phyloP scores from a whole-genome alignment of 805 yeast genomes.

The Debaryomyces castellii region DNA sequence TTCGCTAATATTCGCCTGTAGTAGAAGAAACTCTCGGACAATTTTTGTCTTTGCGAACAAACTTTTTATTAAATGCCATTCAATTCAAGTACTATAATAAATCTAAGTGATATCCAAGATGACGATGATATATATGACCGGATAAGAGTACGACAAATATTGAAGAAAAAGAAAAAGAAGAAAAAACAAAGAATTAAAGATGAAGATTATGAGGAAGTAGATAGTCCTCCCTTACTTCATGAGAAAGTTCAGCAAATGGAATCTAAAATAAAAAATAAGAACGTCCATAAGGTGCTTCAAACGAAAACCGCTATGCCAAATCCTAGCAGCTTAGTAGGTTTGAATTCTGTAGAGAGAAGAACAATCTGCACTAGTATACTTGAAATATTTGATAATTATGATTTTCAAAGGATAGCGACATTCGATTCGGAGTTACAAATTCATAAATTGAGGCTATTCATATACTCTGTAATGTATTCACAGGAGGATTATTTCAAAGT shows the following conservation, averaged over 20 bases:
- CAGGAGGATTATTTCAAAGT: constrained; percentile 11
- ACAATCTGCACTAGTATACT: not conserved
- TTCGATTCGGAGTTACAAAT: not conserved
- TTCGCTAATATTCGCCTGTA: too few species aligned
- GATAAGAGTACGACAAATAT: constrained; percentile 7
- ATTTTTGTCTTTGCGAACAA: not conserved
- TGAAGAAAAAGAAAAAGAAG: constrained; percentile 5
- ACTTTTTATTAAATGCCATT: too few species aligned
- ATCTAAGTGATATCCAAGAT: constrained; percentile 8
- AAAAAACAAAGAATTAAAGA: not conserved
- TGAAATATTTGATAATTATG: constrained; percentile 1
- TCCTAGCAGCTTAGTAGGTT: too few species aligned
- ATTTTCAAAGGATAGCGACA: not conserved
- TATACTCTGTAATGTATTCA: constrained; percentile 9
- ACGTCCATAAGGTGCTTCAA: too few species aligned
- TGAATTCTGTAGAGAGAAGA: not conserved
- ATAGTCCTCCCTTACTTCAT: constrained; percentile 1
- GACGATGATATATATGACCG: constrained; percentile 15
- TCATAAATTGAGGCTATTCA: constrained; percentile 10
- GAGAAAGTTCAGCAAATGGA: constrained; percentile 8
- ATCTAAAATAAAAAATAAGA: constrained; percentile 2
- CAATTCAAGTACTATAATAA: not conserved
- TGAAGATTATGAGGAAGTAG: not conserved
- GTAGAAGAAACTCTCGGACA: not conserved
- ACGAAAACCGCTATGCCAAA: too few species aligned